Evolutionary conservation across 441 rosid genomes (phyloP), one percentile per base, ranked within the genome.

Genomic region (Gossypium davidsonii): DNA sequence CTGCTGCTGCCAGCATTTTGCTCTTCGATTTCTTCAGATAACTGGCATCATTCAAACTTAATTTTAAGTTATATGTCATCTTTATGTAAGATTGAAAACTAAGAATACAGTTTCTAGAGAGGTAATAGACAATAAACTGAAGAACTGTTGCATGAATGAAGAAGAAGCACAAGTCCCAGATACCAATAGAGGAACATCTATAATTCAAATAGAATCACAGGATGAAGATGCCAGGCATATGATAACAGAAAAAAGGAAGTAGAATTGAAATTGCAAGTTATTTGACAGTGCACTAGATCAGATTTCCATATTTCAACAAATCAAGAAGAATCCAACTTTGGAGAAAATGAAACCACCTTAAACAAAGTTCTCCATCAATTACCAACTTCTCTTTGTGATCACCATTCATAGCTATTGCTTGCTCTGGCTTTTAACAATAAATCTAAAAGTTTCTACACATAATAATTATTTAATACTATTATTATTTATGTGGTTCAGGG

Each of bases 11-110:
- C 72, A 7, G 60, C 61, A 81, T 80, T 81, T 73, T 59, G 74
- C 74, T 78, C 85, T 80, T 85, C 86, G 57, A 62, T 74, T 62
- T 64, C 85, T 72, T 75, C 80, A 10, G 75, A 72, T 37, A 53
- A 80, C 76, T 67, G 86, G 74, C 74, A 79, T 74, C 68, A 71
- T 70, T 63, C 64, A 75, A 37, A 46, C 46, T 42, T 9, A 42
- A 42, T 42, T 42, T 42, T 0, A 55, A 55, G 48, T 49, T 57
- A 73, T 7, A 15, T 48, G 6, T 21, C 26, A n/a, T 20, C 64
- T 51, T 42, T 3, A 12, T n/a, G 42, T 39, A 21, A 67, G 46
- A 68, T 28, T 39, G 37, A 72, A 52, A n/a, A 71, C 18, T 55
- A 57, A 59, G 25, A 58, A n/a, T 26, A 71, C 44, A 51, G 26